Evolutionary conservation across 371 early-diverging fungal genomes (phyloP), one percentile per base, ranked within the genome.

Genomic region (Paraphysoderma sedebokerense): DNA sequence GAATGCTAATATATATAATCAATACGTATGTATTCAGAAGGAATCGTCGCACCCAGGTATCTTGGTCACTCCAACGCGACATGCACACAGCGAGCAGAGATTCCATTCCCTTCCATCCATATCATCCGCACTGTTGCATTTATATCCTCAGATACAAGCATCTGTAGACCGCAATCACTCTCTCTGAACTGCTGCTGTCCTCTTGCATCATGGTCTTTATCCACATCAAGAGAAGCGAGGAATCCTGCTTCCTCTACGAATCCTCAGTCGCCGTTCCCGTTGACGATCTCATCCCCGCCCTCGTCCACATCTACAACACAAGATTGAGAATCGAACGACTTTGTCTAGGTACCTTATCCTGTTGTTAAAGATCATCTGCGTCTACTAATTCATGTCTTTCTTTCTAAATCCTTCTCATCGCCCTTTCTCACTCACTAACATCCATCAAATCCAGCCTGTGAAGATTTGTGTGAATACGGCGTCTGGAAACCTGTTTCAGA

Each of bases 381-480:
- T 7, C 45, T 44, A 12, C 46, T 6, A n/a, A n/a, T n/a, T n/a
- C n/a, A n/a, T n/a, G n/a, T n/a, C n/a, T n/a, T n/a, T n/a, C n/a
- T n/a, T n/a, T n/a, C n/a, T n/a, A n/a, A n/a, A n/a, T n/a, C n/a
- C n/a, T n/a, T n/a, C n/a, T 26, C 9, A 35, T 22, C 36, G 23
- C 40, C 23, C 32, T 1, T 12, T 23, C 5, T 6, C 40, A 11
- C 44, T 38, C 17, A 20, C 50, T 30, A 15, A 33, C 47, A 15
- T 7, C n/a, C 12, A 20, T 44, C 27, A 0, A 48, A 20, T 12
- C 11, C 47, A 72, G 74, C 65, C 23, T 46, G 50, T 8, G 54
- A 53, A 38, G 74, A 70, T 37, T 58, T 73, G 26, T 34, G 62
- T 11, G 38, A 56, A 39, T 57, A 66, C 49, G 74, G 74, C 22